phyloP scores from a whole-genome alignment of 306 rosid genomes.

The Pyrus pyrifolia region DNA sequence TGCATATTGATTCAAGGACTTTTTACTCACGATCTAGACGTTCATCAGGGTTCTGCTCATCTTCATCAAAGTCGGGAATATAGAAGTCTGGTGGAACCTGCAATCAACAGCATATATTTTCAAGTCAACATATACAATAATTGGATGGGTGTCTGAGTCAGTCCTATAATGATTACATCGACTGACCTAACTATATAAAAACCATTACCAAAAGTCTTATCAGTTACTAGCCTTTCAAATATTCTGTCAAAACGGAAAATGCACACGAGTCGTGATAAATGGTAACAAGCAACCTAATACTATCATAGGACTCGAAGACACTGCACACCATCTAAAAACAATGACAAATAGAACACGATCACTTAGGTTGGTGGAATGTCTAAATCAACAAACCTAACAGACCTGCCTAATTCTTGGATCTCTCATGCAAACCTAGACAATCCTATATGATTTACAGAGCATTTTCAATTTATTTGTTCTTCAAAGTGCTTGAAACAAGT shows the following conservation, averaged over 20 bases:
- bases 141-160: background rate
- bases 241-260: background rate
- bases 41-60: constrained; percentile 91
- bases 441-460: background rate
- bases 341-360: background rate
- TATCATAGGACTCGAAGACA: background rate
- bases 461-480: background rate
- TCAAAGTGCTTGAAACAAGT: background rate
- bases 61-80: constrained; percentile 90
- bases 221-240: background rate
- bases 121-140: background rate
- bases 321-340: background rate
- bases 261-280: background rate
- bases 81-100: constrained; percentile 98
- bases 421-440: background rate
- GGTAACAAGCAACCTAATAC: background rate
- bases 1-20: background rate
- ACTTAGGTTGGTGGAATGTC: background rate
- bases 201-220: background rate
- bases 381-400: background rate
- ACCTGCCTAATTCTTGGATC: background rate
- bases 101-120: constrained; percentile 3
- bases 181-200: background rate
- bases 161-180: background rate
- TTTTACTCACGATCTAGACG: constrained; percentile 77